phyloP scores from a whole-genome alignment of 2,329 filamentous ascomycete species.

The Lasiodiplodia sp. region DNA sequence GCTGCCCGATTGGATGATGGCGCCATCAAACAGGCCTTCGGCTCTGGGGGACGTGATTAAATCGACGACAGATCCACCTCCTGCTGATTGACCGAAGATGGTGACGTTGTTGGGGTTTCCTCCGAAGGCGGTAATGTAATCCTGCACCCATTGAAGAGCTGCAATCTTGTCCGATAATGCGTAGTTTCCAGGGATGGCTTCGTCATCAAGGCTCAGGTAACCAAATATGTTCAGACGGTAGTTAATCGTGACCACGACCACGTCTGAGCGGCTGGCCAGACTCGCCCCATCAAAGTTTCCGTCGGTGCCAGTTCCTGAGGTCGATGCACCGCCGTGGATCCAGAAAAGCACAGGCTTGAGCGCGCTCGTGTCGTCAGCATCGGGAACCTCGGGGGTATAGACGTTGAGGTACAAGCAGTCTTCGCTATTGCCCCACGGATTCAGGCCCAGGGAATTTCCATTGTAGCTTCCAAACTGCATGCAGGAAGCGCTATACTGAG shows the following conservation, averaged over 20 bases:
- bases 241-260: slow-evolving; percentile 79
- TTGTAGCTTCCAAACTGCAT: slow-evolving; percentile 44
- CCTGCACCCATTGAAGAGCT: slow-evolving; percentile 48
- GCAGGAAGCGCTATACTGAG: slow-evolving; percentile 52
- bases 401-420: slow-evolving; percentile 49
- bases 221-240: slow-evolving; percentile 80
- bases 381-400: slow-evolving; percentile 40
- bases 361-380: slow-evolving; percentile 43
- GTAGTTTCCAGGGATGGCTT: slow-evolving; percentile 58
- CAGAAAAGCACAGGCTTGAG: slow-evolving; percentile 48
- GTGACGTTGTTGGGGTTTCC: slow-evolving; percentile 49
- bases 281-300: slow-evolving; percentile 41
- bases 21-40: slow-evolving; percentile 49
- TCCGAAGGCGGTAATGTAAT: slow-evolving; percentile 48
- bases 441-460: neutral
- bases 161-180: slow-evolving; percentile 45
- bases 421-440: slow-evolving; percentile 22
- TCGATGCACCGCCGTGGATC: slow-evolving; percentile 29
- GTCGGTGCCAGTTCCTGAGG: slow-evolving; percentile 31
- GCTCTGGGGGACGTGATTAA: slow-evolving; percentile 33
- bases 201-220: slow-evolving; percentile 63
- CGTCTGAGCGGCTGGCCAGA: slow-evolving; percentile 52
- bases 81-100: slow-evolving; percentile 57
- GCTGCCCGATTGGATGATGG: slow-evolving; percentile 49
- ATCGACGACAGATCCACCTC: slow-evolving; percentile 45